Evolutionary conservation across 352 stramenopile species (phyloP).

Genomic region (Phytophthora crassamura): DNA sequence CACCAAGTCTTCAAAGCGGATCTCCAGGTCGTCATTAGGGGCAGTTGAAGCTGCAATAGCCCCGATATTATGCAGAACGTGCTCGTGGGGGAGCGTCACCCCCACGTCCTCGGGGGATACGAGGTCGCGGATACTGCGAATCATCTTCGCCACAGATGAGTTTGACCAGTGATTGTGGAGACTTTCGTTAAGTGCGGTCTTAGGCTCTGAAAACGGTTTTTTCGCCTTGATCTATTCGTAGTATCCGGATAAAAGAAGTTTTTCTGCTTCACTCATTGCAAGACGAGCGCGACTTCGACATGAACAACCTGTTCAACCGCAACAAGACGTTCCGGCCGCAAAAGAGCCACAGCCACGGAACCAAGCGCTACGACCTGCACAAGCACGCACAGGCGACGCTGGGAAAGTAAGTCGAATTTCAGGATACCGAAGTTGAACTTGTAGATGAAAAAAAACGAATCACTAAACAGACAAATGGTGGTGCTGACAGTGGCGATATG

Average conservation of each 20-base stretch:
- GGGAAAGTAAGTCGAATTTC: conserved; percentile 64
- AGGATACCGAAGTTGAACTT: conserved; percentile 23
- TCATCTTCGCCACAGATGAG: conserved; percentile 37
- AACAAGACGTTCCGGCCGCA: conserved; percentile 90
- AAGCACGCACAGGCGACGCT: conserved; percentile 85
- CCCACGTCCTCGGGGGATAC: conserved; percentile 48
- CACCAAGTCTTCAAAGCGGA: conserved; percentile 62
- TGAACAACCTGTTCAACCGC: conserved; percentile 80
- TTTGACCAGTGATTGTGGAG: neutral
- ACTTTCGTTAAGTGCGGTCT: conserved; percentile 11
- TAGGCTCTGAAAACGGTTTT: conserved; percentile 28
- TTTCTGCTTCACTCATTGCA: neutral
- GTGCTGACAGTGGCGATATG: conserved; percentile 63
- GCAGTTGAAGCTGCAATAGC: neutral
- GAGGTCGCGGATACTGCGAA: conserved; percentile 55
- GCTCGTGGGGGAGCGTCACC: conserved; percentile 60
- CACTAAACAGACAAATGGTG: no score
- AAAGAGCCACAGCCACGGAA: conserved; percentile 84
- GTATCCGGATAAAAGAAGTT: neutral
- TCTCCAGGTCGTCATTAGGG: conserved; percentile 18
- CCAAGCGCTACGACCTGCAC: conserved; percentile 86
- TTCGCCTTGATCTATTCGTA: conserved; percentile 14
- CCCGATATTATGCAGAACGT: conserved; percentile 62
- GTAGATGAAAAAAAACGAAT: conserved; percentile 16
- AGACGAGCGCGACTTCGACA: conserved; percentile 5